Base-by-base conservation (phyloP, 2,329 filamentous ascomycete genomes). In the Aspergillus thermomutatus region DNA sequence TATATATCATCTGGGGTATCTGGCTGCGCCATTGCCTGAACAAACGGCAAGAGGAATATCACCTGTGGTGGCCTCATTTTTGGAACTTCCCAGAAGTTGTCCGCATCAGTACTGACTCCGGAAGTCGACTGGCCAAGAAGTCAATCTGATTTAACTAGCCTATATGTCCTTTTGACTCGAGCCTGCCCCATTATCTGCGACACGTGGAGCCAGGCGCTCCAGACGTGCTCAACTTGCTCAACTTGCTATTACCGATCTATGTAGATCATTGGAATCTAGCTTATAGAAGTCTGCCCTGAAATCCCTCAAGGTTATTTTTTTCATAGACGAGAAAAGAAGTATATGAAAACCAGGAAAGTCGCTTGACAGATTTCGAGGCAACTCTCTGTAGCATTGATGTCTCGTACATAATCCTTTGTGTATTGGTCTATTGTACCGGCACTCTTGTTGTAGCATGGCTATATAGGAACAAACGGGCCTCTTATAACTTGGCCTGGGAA, bases 1-100 rank as follows among this genome's bases (percentile, higher is more conserved):
- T 88, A 69, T 91, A 93, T 70, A 91, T 95, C 64, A 79, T 86
- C 14, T 95, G 91, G 90, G 88, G 90, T 14, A 86, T 92, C 26
- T 93, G 90, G 87, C 80, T 94, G 19, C 84, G 90, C 43, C 86
- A 88, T 60, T 91, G 89, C 65, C 77, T 94, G 50, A 90, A 92
- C 60, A 84, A 86, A 3, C 81, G 81, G 48, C 88, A 91, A 66
- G 83, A 89, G 45, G 84, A 92, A 67, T 94, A 86, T 68, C 79
- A 82, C 64, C 76, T 94, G 55, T 67, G 82, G 52, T 95, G 91
- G 90, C 83, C 87, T 1, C 83, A 81, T 25, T 62, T 84, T 14
- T 80, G 85, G 64, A 82, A 79, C 6, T 83, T 86, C 59, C 84
- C 85, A 4, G 75, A 81, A 51, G 75, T 87, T 17, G 72, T 83